Conservation (phyloP, 176 grass and related monocot genomes). For the Aegilops bicornis region DNA sequence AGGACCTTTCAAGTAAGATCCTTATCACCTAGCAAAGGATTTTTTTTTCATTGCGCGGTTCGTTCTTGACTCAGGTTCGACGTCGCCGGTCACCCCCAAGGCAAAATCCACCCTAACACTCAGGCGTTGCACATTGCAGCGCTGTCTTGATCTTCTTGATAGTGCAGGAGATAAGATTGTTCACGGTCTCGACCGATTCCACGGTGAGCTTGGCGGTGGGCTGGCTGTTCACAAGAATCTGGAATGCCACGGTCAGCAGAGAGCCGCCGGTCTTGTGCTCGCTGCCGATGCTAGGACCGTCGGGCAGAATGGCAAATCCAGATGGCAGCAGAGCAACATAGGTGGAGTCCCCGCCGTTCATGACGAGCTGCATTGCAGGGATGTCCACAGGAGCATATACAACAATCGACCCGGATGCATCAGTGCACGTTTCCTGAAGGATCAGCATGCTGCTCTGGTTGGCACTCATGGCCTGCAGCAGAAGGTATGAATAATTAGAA, state of each 20-base stretch:
- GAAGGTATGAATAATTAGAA: not conserved
- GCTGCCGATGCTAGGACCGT: constrained; percentile 37
- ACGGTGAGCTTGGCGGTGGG: constrained; percentile 85
- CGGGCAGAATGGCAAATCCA: constrained; percentile 87
- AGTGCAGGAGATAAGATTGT: constrained; percentile 93
- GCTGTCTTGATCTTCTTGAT: constrained; percentile 92
- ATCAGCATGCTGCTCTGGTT: constrained; percentile 99
- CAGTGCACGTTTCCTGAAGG: constrained; percentile 91
- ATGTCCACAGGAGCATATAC: constrained; percentile 95
- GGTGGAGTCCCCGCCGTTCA: constrained; percentile 91
- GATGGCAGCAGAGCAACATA: constrained; percentile 90
- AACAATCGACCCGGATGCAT: constrained; percentile 90
- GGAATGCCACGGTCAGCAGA: constrained; percentile 86
- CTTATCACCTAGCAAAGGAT: constrained; percentile 96
- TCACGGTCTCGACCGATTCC: constrained; percentile 90
- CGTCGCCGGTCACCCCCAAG: not conserved
- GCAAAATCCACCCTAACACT: not conserved
- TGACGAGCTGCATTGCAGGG: constrained; percentile 96
- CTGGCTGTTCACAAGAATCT: constrained; percentile 98
- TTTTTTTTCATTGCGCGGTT: constrained; percentile 61
- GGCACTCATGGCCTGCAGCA: constrained; percentile 64
- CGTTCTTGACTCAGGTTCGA: constrained; percentile 94
- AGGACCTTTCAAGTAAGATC: constrained; percentile 32
- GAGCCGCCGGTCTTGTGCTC: constrained; percentile 47
- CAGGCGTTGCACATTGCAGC: constrained; percentile 49